Conservation (phyloP, 805 yeast genomes). For the Myxozyma geophila region DNA sequence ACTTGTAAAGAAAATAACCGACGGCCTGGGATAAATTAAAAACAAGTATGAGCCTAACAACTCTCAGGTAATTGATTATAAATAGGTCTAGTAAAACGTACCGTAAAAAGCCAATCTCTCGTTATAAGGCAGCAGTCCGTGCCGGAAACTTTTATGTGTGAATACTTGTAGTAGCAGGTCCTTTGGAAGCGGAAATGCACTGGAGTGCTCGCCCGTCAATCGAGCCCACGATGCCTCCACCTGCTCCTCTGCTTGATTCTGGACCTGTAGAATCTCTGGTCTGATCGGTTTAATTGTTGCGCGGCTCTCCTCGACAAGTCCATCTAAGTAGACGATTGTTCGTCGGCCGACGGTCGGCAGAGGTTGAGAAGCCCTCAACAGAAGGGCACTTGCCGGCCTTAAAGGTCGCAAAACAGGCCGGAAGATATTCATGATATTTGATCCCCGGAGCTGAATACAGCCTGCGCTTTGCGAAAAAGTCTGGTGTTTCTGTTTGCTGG, state of each 20-base stretch:
- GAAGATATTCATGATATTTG: constrained; percentile 9
- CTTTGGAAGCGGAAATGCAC: constrained; percentile 61
- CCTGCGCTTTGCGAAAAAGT: background rate
- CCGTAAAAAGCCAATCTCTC: constrained; percentile 74
- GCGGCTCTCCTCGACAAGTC: constrained; percentile 16
- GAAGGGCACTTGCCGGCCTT: background rate
- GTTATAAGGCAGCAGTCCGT: constrained; percentile 86
- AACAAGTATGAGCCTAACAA: background rate
- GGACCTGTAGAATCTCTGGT: constrained; percentile 7
- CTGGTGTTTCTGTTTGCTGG: background rate
- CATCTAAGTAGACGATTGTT: constrained; percentile 23
- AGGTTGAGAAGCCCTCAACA: background rate
- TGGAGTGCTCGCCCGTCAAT: constrained; percentile 32
- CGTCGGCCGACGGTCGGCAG: constrained; percentile 12
- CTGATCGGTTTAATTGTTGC: constrained; percentile 8
- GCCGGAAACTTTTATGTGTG: constrained; percentile 94
- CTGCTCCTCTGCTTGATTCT: background rate
- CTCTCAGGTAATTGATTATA: background rate
- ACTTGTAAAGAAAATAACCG: constrained; percentile 26
- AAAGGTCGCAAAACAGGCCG: constrained; percentile 14
- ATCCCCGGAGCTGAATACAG: background rate
- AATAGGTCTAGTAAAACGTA: background rate
- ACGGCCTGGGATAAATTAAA: constrained; percentile 14
- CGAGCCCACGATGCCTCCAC: constrained; percentile 24
- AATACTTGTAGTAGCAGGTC: constrained; percentile 72